A percentile compares a stretch with the other conserved stretches of the same genome.
Conservation (phyloP, 768 basidiomycete genomes). For the Tricholoma terreum region DNA sequence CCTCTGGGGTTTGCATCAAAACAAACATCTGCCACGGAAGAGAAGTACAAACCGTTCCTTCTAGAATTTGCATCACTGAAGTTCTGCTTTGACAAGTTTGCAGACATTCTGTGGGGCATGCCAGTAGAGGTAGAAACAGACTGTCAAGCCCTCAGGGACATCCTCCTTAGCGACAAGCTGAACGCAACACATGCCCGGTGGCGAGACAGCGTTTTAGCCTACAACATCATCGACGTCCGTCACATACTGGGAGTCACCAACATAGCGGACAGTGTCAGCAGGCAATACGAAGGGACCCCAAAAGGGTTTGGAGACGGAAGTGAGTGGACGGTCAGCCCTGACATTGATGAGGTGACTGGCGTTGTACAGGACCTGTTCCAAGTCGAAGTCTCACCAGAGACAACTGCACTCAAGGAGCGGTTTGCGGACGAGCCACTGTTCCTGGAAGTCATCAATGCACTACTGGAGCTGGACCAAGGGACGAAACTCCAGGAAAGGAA, state of each 20-base stretch:
- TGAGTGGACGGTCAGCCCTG: constrained; percentile 28
- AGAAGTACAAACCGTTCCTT: constrained; percentile 26
- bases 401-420: constrained; percentile 5
- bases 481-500: neutral
- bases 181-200: constrained; percentile 23
- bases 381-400: neutral
- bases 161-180: constrained; percentile 21
- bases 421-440: constrained; percentile 23
- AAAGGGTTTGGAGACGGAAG: constrained; percentile 22
- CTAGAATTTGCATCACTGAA: constrained; percentile 36
- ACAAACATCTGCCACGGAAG: constrained; percentile 22
- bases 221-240: constrained; percentile 20
- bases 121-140: constrained; percentile 31
- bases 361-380: constrained; percentile 13
- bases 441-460: constrained; percentile 17
- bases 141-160: constrained; percentile 28
- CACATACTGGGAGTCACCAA: constrained; percentile 23
- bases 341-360: constrained; percentile 21
- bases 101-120: constrained; percentile 22
- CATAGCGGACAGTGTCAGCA: constrained; percentile 28
- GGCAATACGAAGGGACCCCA: constrained; percentile 16
- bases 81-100: constrained; percentile 25
- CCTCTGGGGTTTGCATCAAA: constrained; percentile 32
- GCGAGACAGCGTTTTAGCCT: constrained; percentile 23
- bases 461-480: neutral